These are phyloP conservation scores for Magnolia kwangsiensis DNA, from an alignment of 164 flowering plant genomes.

Conservation along the genomic window DNA sequence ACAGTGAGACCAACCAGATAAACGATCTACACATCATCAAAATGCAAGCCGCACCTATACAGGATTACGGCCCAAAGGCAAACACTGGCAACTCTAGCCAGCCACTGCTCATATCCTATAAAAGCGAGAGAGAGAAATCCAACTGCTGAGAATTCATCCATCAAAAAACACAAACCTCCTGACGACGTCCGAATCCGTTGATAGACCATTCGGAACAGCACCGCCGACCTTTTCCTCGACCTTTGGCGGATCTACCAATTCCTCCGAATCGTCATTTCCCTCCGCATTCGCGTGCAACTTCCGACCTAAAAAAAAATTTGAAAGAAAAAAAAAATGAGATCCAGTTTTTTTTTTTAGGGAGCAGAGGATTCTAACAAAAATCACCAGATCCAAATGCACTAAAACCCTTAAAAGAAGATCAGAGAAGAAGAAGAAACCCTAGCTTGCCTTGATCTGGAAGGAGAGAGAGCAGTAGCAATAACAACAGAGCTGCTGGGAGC, in stretches of 20 bases:
- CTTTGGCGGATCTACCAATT: constrained; percentile 75
- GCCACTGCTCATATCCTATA: no score
- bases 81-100: no score
- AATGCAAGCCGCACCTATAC: no score
- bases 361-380: background rate
- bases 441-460: constrained; percentile 78
- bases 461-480: constrained; percentile 61
- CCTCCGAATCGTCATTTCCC: constrained; percentile 57
- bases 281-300: constrained; percentile 75
- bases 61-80: no score
- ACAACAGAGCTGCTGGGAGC: constrained; percentile 60
- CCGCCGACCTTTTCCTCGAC: constrained; percentile 92
- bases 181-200: constrained; percentile 96
- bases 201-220: constrained; percentile 78
- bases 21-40: no score
- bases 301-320: constrained; percentile 42
- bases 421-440: background rate
- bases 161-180: constrained; percentile 48
- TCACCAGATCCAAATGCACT: background rate
- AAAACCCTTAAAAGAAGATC: background rate
- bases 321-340: background rate
- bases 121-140: no score
- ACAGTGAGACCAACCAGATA: no score
- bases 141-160: background rate
- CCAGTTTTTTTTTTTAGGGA: background rate